Percentiles rank a stretch among this genome's conserved stretches.
phyloP scores from a whole-genome alignment of 176 grass and related monocot genomes.

The Phragmites australis region DNA sequence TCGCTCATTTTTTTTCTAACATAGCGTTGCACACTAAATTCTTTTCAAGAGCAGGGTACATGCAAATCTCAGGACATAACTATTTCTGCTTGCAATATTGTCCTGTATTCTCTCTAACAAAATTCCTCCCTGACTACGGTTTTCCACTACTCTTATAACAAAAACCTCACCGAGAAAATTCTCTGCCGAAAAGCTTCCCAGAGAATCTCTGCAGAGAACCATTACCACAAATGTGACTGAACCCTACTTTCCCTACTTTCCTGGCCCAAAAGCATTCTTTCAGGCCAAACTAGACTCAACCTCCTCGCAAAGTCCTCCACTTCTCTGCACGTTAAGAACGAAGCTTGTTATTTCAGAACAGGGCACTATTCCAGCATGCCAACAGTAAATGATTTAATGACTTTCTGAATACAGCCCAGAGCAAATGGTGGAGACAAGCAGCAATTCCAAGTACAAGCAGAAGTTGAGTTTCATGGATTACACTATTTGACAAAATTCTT shows the following conservation, averaged over 20 bases:
- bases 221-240: conserved; percentile 69
- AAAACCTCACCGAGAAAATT: conserved; percentile 32
- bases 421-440: background rate
- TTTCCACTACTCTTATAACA: conserved; percentile 28
- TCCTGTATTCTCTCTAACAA: background rate
- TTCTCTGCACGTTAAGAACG: conserved; percentile 67
- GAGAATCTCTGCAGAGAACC: conserved; percentile 46
- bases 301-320: conserved; percentile 94
- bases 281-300: conserved; percentile 89
- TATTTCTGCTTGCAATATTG: background rate
- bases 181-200: conserved; percentile 27
- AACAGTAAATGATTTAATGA: conserved; percentile 8
- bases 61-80: conserved; percentile 21
- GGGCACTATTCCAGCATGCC: conserved; percentile 14
- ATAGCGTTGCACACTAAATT: background rate
- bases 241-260: conserved; percentile 61
- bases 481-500: background rate
- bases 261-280: conserved; percentile 90
- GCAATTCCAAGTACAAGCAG: background rate
- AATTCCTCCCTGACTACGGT: conserved; percentile 22
- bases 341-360: conserved; percentile 29
- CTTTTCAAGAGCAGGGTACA: conserved; percentile 20
- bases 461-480: background rate
- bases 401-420: background rate
- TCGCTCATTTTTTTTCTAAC: background rate